Evolutionary conservation across 352 stramenopile species (phyloP), one percentile per base, ranked within the genome.

Genomic region (Pilasporangium apinafurcum): DNA sequence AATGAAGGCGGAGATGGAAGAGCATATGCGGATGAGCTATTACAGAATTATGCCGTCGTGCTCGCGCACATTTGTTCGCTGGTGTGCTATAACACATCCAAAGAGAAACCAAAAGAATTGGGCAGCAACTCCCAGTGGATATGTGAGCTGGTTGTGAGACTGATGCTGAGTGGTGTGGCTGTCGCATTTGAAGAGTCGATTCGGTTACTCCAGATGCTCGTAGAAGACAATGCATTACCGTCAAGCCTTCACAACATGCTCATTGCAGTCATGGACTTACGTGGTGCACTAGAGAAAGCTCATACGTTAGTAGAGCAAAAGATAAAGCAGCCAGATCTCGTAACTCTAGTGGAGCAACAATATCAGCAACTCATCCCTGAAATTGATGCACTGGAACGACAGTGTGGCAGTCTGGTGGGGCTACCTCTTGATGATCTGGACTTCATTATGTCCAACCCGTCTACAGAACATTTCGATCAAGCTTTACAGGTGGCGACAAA

Each of bases 141-240:
- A 17, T 85, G 77, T 29, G 51, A 69, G n/a, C 13, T 68, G 8
- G 59, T 84, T 12, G 74, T 87, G 6, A 42, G 47, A 14, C 50
- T 90, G 6, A 58, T 83, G 48, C 65, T 90, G 22, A 84, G 69
- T 31, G 48, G 65, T 7, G 47, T 79, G 2, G 67, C 70, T 0
- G 20, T 75, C n/a, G 78, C 69, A 28, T 76, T 77, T 46, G 53
- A 72, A 26, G 78, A 87, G 17, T 59, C 46, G 8, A 44, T 80
- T 8, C 72, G 72, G 1, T 45, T 90, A 50, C 28, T 90, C 22
- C 72, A 90, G 47, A 64, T 84, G 48, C 46, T 86, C 25, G 53
- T 83, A 6, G 69, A 86, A 34, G 53, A 40, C 30, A n/a, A n/a
- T n/a, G n/a, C n/a, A n/a, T n/a, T n/a, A n/a, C n/a, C n/a, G n/a